A percentile compares a stretch with the other conserved stretches of the same genome.
Conservation (phyloP, 163 green algal species). For the Prototheca stagnorum region DNA sequence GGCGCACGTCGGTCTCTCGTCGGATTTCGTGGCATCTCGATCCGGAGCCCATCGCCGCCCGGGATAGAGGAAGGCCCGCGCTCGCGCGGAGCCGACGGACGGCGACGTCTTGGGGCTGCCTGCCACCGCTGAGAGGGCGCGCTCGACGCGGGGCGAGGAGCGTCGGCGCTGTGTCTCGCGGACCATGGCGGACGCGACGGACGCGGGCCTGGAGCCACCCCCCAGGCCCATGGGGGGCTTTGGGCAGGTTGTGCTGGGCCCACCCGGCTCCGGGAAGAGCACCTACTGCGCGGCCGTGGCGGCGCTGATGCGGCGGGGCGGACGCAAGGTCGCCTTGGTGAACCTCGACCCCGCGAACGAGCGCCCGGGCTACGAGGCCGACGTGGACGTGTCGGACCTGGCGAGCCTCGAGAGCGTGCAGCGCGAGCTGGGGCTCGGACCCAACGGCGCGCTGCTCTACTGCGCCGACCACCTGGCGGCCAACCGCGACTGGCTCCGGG, state of each 20-base stretch:
- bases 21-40: too few species aligned
- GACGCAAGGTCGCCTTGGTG: constrained; percentile 56
- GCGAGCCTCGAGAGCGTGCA: constrained; percentile 61
- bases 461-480: constrained; percentile 80
- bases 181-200: too few species aligned
- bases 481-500: constrained; percentile 88
- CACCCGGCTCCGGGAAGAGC: constrained; percentile 82
- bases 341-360: constrained; percentile 98
- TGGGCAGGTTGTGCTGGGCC: constrained; percentile 85
- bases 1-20: too few species aligned
- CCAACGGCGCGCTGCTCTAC: constrained; percentile 87
- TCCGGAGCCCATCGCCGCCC: too few species aligned
- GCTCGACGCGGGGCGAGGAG: too few species aligned
- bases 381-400: constrained; percentile 78
- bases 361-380: constrained; percentile 48
- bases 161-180: too few species aligned
- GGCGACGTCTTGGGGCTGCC: too few species aligned
- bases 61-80: too few species aligned
- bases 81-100: too few species aligned
- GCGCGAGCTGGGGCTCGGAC: constrained; percentile 64
- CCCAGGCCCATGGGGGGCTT: constrained; percentile 65
- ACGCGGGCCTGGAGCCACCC: too few species aligned
- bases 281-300: constrained; percentile 53
- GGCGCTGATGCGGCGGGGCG: constrained; percentile 36
- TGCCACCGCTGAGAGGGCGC: too few species aligned